Percentiles rank a stretch among this genome's conserved stretches.
These are phyloP conservation scores for Skeletonema grethae DNA, from an alignment of 108 stramenopile genomes.

Conservation along the genomic window DNA sequence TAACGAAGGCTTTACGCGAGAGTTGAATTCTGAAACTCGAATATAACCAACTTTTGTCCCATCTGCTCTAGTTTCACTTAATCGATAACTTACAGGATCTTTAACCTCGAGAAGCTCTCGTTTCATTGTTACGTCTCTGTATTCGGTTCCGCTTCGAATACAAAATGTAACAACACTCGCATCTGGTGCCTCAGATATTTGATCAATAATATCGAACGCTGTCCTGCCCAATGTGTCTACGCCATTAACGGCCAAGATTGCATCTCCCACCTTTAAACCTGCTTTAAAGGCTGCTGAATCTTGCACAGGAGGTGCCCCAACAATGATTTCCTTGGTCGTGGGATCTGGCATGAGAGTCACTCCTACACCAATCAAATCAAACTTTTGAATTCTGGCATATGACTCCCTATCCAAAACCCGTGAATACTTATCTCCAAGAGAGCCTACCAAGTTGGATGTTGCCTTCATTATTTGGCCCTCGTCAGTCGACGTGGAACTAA, in stretches of 20 bases:
- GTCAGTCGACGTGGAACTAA: slow-evolving; percentile 24
- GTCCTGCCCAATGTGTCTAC: slow-evolving; percentile 68
- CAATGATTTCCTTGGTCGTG: slow-evolving; percentile 61
- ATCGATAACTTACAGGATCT: slow-evolving; percentile 69
- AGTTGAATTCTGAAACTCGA: slow-evolving; percentile 88
- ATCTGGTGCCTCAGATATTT: slow-evolving; percentile 78
- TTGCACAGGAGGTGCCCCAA: slow-evolving; percentile 80
- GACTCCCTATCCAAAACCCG: slow-evolving; percentile 61
- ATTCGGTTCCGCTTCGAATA: slow-evolving; percentile 40
- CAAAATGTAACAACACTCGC: slow-evolving; percentile 69
- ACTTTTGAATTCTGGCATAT: slow-evolving; percentile 82
- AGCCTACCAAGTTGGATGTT: slow-evolving; percentile 62
- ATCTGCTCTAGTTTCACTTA: slow-evolving; percentile 70
- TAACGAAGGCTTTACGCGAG: slow-evolving; percentile 69
- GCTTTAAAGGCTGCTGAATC: slow-evolving; percentile 69
- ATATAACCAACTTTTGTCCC: slow-evolving; percentile 90
- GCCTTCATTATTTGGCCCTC: slow-evolving; percentile 59
- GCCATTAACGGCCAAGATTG: slow-evolving; percentile 78
- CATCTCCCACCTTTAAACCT: slow-evolving; percentile 74
- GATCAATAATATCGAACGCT: slow-evolving; percentile 89
- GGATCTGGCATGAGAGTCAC: slow-evolving; percentile 79
- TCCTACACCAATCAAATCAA: slow-evolving; percentile 87
- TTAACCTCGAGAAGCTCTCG: slow-evolving; percentile 63
- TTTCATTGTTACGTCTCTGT: slow-evolving; percentile 58
- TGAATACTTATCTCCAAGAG: slow-evolving; percentile 83